Evolutionary conservation across 1,284 basidiomycete species (phyloP).

Genomic region (Pseudozyma sp.): DNA sequence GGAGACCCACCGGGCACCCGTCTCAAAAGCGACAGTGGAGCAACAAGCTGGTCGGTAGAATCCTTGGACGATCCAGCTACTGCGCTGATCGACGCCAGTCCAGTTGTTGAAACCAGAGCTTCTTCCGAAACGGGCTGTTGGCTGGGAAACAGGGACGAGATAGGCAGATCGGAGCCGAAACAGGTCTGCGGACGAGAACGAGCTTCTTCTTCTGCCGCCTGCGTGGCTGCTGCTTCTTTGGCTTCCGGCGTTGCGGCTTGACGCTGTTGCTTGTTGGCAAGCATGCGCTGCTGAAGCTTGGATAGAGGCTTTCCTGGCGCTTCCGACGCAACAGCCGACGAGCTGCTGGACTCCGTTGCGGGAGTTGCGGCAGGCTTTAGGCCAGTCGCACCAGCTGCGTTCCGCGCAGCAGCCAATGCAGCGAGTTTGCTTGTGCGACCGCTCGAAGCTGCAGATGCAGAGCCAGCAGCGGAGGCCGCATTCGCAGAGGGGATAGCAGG

Average conservation of each 20-base stretch:
- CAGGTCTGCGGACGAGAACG: conserved; percentile 36
- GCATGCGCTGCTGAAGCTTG: conserved; percentile 73
- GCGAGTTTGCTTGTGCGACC: conserved; percentile 56
- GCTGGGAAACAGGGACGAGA: conserved; percentile 54
- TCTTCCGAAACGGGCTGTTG: background rate
- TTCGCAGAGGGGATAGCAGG: conserved; percentile 3
- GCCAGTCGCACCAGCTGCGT: conserved; percentile 8
- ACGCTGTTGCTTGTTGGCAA: conserved; percentile 46
- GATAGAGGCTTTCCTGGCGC: conserved; percentile 70
- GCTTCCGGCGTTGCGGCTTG: conserved; percentile 34
- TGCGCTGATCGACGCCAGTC: conserved; percentile 16
- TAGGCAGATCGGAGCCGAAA: conserved; percentile 38
- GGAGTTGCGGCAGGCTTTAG: conserved; percentile 15
- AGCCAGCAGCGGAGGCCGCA: conserved; percentile 1
- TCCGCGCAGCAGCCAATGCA: conserved; percentile 54
- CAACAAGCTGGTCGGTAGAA: conserved; percentile 23
- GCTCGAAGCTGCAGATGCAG: conserved; percentile 8
- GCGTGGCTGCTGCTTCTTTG: conserved; percentile 29
- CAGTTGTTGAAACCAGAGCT: background rate
- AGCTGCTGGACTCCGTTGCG: conserved; percentile 28
- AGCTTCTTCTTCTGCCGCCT: conserved; percentile 40
- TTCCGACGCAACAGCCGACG: conserved; percentile 71
- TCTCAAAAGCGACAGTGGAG: conserved; percentile 17
- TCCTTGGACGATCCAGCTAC: conserved; percentile 27
- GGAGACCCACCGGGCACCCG: conserved; percentile 46